Conservation (phyloP, 2,329 filamentous ascomycete species). For the Cordyceps farinosa region DNA sequence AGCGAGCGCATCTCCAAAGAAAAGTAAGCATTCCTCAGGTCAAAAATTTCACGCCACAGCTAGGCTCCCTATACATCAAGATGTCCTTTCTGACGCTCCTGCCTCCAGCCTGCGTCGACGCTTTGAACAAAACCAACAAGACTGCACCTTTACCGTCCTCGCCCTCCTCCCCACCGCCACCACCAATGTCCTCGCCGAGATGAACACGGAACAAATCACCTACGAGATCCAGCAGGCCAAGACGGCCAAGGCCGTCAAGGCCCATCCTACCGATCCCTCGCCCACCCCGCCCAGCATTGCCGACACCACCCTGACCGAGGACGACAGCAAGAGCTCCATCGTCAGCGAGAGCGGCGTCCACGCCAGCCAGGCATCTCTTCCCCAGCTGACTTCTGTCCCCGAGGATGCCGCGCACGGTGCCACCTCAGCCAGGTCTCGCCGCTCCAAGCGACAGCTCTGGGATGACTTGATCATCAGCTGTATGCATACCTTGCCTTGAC, state of each 20-base stretch:
- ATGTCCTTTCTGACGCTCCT: constrained; percentile 3
- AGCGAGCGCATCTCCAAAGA: constrained; percentile 94
- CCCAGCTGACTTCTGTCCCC: constrained; percentile 36
- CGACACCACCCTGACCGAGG: constrained; percentile 73
- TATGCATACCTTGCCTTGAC: constrained; percentile 43
- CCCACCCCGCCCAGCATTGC: constrained; percentile 57
- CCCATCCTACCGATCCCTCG: constrained; percentile 52
- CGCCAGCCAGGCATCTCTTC: constrained; percentile 68
- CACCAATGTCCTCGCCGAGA: constrained; percentile 78
- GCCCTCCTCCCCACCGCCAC: constrained; percentile 89
- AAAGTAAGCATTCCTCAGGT: constrained; percentile 60
- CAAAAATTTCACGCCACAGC: too few relatives aligned
- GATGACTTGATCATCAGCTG: constrained; percentile 95
- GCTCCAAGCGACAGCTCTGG: constrained; percentile 92
- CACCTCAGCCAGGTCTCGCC: constrained; percentile 50
- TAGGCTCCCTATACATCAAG: background rate
- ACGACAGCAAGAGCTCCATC: constrained; percentile 77
- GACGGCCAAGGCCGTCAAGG: constrained; percentile 58
- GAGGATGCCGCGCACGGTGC: constrained; percentile 37
- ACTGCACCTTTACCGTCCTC: constrained; percentile 97
- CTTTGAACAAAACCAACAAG: constrained; percentile 98
- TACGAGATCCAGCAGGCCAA: constrained; percentile 94
- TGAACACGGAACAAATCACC: constrained; percentile 90
- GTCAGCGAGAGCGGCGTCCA: constrained; percentile 81
- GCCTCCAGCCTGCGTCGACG: constrained; percentile 74